Evolutionary conservation across 306 rosid species (phyloP).

Genomic region (Quercus aquifolioides): DNA sequence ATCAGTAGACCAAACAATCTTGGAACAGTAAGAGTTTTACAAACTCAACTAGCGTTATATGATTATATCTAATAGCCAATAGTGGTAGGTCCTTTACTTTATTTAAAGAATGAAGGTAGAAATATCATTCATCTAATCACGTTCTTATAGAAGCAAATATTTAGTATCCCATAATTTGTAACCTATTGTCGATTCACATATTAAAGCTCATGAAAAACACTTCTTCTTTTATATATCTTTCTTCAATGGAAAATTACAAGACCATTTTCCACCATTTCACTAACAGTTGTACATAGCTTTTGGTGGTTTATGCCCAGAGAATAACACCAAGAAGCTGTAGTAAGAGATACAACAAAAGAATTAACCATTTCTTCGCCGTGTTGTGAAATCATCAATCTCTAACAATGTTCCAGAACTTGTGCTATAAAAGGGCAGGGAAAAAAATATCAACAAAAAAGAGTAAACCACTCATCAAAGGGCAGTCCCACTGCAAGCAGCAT

Average conservation of each 20-base stretch:
- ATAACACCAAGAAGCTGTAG: slow-evolving; percentile 1
- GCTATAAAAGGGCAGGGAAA: no score
- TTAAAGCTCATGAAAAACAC: neutral
- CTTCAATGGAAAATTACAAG: neutral
- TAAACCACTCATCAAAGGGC: no score
- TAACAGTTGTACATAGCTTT: neutral
- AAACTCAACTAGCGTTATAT: neutral
- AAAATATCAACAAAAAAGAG: no score
- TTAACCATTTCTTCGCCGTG: no score
- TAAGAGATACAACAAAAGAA: neutral
- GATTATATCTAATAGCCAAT: neutral
- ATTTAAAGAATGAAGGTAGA: neutral
- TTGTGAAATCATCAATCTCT: no score
- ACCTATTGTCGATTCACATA: neutral
- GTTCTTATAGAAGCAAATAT: neutral
- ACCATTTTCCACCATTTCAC: neutral
- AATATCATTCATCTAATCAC: neutral
- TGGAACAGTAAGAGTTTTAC: neutral
- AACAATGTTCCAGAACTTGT: no score
- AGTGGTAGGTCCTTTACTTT: neutral
- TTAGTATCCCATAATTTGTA: neutral
- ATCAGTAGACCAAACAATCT: neutral
- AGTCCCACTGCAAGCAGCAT: no score
- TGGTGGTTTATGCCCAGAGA: neutral
- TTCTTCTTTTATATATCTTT: neutral